Conservation (phyloP, 2,329 filamentous ascomycete species). For the Colletotrichum sp. region DNA sequence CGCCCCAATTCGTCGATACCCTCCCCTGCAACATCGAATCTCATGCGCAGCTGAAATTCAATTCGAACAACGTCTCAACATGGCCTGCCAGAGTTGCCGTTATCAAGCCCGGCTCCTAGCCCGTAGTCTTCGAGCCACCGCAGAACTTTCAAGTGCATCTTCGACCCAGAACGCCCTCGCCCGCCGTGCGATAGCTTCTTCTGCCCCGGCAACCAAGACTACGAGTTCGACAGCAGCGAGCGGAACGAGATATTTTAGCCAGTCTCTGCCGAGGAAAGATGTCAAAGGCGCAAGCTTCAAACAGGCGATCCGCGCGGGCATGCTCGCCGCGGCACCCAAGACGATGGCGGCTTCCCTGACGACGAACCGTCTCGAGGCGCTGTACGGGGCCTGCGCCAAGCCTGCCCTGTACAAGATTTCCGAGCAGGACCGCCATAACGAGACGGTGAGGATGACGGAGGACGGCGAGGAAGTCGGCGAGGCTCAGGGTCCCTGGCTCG, state of each 20-base stretch:
- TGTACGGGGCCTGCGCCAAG: slow-evolving; percentile 77
- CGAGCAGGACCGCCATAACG: slow-evolving; percentile 68
- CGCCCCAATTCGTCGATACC: background rate
- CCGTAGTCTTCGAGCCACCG: slow-evolving; percentile 26
- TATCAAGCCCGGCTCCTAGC: slow-evolving; percentile 47
- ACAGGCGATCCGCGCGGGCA: slow-evolving; percentile 7
- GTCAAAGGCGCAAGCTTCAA: background rate
- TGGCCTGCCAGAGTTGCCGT: slow-evolving; percentile 57
- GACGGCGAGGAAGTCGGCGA: slow-evolving; percentile 84
- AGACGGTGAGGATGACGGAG: slow-evolving; percentile 71
- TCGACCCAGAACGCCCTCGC: background rate
- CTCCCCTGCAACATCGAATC: background rate
- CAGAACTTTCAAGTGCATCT: slow-evolving; percentile 15
- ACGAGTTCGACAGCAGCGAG: background rate
- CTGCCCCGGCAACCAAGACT: background rate
- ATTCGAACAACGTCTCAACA: slow-evolving; percentile 28
- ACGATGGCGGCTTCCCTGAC: slow-evolving; percentile 15
- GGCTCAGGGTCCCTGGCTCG: slow-evolving; percentile 81
- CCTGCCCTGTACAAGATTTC: slow-evolving; percentile 81
- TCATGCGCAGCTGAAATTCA: background rate
- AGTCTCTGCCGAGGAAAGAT: slow-evolving; percentile 32
- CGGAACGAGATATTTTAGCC: slow-evolving; percentile 40
- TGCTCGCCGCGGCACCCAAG: slow-evolving; percentile 19
- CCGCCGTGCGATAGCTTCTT: background rate
- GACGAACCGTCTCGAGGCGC: slow-evolving; percentile 52